A percentile compares a stretch with the other conserved stretches of the same genome.
Evolutionary conservation across 164 flowering plant genomes (phyloP).

Genomic region (Berberis thunbergii): DNA sequence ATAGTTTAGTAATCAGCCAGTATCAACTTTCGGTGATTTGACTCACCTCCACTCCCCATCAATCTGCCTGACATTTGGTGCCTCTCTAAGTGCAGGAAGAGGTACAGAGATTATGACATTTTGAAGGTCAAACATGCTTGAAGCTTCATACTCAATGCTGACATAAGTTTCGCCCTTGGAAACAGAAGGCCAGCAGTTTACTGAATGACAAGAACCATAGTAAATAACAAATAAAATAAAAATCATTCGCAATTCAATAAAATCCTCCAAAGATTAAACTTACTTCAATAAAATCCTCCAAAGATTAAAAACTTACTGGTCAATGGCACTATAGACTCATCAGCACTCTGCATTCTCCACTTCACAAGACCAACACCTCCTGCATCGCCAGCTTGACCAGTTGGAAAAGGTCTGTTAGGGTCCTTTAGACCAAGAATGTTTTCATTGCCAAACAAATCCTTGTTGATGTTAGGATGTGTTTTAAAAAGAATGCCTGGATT

Average conservation of each 20-base stretch:
- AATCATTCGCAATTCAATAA: slow-evolving; percentile 2
- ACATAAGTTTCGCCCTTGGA: slow-evolving; percentile 96
- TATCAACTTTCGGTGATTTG: not conserved
- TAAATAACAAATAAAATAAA: slow-evolving; percentile 2
- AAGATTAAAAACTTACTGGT: slow-evolving; percentile 42
- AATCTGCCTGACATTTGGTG: slow-evolving; percentile 81
- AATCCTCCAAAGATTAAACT: not conserved
- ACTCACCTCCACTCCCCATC: slow-evolving; percentile 98
- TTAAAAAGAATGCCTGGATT: slow-evolving; percentile 73
- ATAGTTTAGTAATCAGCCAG: not conserved
- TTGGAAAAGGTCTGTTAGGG: slow-evolving; percentile 85
- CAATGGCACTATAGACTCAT: slow-evolving; percentile 84
- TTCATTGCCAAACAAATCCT: slow-evolving; percentile 73
- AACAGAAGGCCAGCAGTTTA: slow-evolving; percentile 99
- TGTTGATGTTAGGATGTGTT: slow-evolving; percentile 97
- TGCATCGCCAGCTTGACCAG: slow-evolving; percentile 66
- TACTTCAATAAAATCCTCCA: not conserved
- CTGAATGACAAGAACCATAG: slow-evolving; percentile 33
- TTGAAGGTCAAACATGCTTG: slow-evolving; percentile 72
- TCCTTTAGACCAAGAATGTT: slow-evolving; percentile 87
- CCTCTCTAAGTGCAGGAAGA: slow-evolving; percentile 89
- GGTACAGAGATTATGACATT: slow-evolving; percentile 91
- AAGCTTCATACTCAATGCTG: slow-evolving; percentile 93
- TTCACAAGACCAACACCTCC: slow-evolving; percentile 80
- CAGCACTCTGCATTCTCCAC: slow-evolving; percentile 95